Percentiles rank a stretch among this genome's conserved stretches.
Conservation (phyloP, 192 early-diverging fungal genomes). For the Coemansia sp. region DNA sequence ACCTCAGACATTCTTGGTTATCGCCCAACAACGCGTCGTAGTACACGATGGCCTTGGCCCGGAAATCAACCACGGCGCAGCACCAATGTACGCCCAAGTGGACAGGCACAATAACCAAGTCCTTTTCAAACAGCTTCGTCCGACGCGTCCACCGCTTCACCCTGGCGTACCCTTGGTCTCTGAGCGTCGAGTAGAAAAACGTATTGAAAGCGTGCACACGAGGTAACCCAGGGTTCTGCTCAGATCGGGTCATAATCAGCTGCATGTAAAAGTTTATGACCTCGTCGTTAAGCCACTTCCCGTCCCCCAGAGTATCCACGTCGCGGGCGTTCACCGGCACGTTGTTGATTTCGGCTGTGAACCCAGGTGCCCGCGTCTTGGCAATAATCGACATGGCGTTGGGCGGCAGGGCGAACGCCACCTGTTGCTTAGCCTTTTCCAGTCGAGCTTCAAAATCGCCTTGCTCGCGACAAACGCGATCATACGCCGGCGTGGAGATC, state of each 20-base stretch:
- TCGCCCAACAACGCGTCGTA: constrained; percentile 81
- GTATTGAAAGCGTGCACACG: constrained; percentile 88
- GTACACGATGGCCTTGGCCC: constrained; percentile 64
- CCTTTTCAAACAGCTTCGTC: constrained; percentile 65
- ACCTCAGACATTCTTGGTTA: constrained; percentile 55
- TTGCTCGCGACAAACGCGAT: constrained; percentile 21
- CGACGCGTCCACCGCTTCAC: constrained; percentile 85
- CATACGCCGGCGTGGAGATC: constrained; percentile 40
- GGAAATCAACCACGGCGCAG: constrained; percentile 64
- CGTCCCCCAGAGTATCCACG: constrained; percentile 67
- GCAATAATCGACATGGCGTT: constrained; percentile 27
- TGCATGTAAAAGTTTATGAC: constrained; percentile 94
- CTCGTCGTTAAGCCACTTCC: constrained; percentile 94
- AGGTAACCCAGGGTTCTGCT: constrained; percentile 52
- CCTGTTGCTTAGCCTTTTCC: constrained; percentile 16
- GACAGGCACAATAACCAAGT: constrained; percentile 82
- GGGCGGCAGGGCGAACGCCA: constrained; percentile 19
- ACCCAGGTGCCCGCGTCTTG: constrained; percentile 13
- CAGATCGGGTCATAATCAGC: constrained; percentile 69
- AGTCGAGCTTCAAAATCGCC: constrained; percentile 30
- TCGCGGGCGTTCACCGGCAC: constrained; percentile 63
- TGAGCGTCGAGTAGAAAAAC: constrained; percentile 80
- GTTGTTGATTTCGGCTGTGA: constrained; percentile 48
- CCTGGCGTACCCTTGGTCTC: constrained; percentile 65
- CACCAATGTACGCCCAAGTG: constrained; percentile 81